Evolutionary conservation across 2,329 filamentous ascomycete species (phyloP).

Genomic region (Metarhizium humberi): DNA sequence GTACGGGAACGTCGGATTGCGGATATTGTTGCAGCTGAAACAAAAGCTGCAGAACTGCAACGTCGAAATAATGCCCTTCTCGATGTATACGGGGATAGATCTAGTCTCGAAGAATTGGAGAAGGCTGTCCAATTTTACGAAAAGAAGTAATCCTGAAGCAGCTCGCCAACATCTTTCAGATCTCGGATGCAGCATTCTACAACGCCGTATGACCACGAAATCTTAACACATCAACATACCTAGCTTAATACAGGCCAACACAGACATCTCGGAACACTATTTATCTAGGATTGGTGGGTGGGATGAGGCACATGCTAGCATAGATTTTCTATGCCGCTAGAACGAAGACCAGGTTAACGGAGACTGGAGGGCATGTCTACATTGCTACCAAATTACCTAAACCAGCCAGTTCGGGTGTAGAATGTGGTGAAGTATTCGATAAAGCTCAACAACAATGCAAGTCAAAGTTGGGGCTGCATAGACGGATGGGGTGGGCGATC

Average conservation of each 20-base stretch:
- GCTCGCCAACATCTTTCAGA: not conserved
- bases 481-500: too few relatives aligned
- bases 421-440: too few relatives aligned
- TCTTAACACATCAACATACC: not conserved
- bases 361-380: not conserved
- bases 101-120: conserved; percentile 38
- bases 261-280: too few relatives aligned
- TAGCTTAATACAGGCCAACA: not conserved
- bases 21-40: conserved; percentile 17
- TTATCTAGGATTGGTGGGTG: too few relatives aligned
- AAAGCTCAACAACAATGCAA: too few relatives aligned
- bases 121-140: conserved; percentile 38
- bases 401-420: too few relatives aligned
- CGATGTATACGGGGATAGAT: conserved; percentile 40
- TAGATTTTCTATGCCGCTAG: not conserved
- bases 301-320: too few relatives aligned
- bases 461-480: too few relatives aligned
- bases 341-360: not conserved
- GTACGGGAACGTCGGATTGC: conserved; percentile 17
- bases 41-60: conserved; percentile 24
- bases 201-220: not conserved
- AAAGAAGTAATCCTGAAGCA: conserved; percentile 12
- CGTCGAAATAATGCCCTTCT: conserved; percentile 32
- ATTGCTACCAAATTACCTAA: too few relatives aligned
- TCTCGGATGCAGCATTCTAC: not conserved